Evolutionary conservation across 306 rosid genomes (phyloP).

Genomic region (Trifolium pratense): DNA sequence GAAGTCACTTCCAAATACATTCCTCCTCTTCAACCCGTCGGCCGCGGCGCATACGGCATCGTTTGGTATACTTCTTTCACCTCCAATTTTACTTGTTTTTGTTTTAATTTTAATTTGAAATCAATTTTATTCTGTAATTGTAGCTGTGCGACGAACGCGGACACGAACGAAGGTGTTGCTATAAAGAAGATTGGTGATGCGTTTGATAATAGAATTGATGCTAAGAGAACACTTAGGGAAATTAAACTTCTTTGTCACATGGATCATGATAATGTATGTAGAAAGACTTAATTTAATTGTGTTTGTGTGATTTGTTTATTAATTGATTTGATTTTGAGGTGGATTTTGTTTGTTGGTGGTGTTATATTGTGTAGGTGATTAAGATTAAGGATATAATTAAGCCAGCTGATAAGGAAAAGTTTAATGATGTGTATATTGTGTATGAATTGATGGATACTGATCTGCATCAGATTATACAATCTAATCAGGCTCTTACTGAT

Average conservation of each 20-base stretch:
- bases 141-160: conserved; percentile 48
- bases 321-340: background rate
- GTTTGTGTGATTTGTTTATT: background rate
- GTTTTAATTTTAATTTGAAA: background rate
- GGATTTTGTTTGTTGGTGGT: background rate
- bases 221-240: conserved; percentile 52
- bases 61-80: conserved; percentile 61
- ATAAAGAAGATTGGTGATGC: conserved; percentile 54
- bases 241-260: conserved; percentile 60
- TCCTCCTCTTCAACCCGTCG: conserved; percentile 88
- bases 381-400: conserved; percentile 85
- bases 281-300: background rate
- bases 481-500: conserved; percentile 80
- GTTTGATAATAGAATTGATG: conserved; percentile 53
- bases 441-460: conserved; percentile 94
- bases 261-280: conserved; percentile 87
- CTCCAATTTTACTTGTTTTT: background rate
- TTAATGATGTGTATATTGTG: conserved; percentile 86
- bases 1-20: conserved; percentile 74
- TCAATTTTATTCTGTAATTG: background rate
- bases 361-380: conserved; percentile 55
- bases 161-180: conserved; percentile 50
- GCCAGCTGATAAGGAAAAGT: conserved; percentile 75
- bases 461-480: conserved; percentile 81
- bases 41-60: conserved; percentile 96